Percentiles rank a stretch among this genome's conserved stretches.
Evolutionary conservation across 441 rosid genomes (phyloP).

Genomic region (Pelargonium myrrhifolium): DNA sequence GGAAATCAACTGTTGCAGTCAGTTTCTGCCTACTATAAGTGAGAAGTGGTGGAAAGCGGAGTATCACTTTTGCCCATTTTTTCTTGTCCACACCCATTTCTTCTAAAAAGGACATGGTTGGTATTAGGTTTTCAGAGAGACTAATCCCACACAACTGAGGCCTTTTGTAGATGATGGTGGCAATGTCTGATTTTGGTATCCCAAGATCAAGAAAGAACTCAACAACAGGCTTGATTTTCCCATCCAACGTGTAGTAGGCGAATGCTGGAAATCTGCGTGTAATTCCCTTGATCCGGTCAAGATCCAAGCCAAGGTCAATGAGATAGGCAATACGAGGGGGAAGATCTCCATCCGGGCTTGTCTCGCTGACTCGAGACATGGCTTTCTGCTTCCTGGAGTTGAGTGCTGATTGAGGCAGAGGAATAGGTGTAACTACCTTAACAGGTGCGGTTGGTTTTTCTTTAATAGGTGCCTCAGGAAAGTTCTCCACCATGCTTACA

Average conservation of each 20-base stretch:
- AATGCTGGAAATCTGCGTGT: conserved; percentile 53
- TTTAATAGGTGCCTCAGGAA: conserved; percentile 44
- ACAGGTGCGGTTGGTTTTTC: conserved; percentile 21
- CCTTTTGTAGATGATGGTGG: conserved; percentile 46
- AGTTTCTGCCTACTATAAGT: conserved; percentile 66
- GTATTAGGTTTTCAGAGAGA: conserved; percentile 50
- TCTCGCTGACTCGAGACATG: conserved; percentile 47
- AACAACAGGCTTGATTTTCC: conserved; percentile 64
- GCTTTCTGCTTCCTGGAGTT: conserved; percentile 44
- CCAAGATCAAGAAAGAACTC: conserved; percentile 71
- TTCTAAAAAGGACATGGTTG: conserved; percentile 65
- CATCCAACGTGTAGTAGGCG: conserved; percentile 60
- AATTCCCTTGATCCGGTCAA: conserved; percentile 60
- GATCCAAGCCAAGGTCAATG: conserved; percentile 58
- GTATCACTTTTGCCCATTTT: conserved; percentile 68
- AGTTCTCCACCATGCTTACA: conserved; percentile 48
- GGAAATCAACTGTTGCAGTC: conserved; percentile 47
- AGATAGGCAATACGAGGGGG: conserved; percentile 58
- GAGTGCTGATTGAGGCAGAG: conserved; percentile 22
- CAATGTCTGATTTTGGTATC: conserved; percentile 48
- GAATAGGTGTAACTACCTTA: conserved; percentile 2
- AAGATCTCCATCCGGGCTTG: conserved; percentile 40
- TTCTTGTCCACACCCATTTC: conserved; percentile 57
- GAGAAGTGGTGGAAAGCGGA: conserved; percentile 56
- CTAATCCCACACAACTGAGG: conserved; percentile 74